These are phyloP conservation scores for Pleurotus eryngii DNA, from an alignment of 768 basidiomycete genomes.

Conservation along the genomic window DNA sequence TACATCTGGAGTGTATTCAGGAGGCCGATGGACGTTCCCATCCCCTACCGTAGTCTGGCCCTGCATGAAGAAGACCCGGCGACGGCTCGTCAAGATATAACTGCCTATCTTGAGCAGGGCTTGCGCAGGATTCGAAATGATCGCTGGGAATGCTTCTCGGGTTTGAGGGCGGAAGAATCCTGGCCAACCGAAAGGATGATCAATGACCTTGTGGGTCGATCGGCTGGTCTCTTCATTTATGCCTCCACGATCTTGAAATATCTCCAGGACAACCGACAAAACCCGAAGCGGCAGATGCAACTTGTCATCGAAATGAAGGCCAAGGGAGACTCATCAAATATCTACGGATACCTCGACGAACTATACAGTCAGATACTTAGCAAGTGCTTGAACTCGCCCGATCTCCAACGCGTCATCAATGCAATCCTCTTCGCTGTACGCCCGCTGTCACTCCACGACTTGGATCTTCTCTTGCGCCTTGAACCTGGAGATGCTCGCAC, in stretches of 20 bases:
- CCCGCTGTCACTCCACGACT: conserved; percentile 5
- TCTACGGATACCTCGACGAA: conserved; percentile 4
- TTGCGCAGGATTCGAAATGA: conserved; percentile 13
- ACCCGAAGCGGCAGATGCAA: conserved; percentile 11
- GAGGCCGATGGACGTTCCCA: neutral
- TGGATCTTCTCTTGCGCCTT: conserved; percentile 5
- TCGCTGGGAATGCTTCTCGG: neutral
- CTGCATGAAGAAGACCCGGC: neutral
- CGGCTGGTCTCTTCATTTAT: conserved; percentile 23
- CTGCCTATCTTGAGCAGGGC: conserved; percentile 11
- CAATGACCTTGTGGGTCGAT: conserved; percentile 14
- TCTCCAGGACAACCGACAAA: conserved; percentile 13
- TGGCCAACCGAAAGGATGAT: conserved; percentile 21
- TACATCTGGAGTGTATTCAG: conserved; percentile 14
- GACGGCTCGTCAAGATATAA: conserved; percentile 14
- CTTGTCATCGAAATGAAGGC: conserved; percentile 9
- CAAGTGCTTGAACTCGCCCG: neutral
- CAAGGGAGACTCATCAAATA: neutral
- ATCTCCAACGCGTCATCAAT: conserved; percentile 4
- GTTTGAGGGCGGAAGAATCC: neutral
- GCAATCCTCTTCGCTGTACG: conserved; percentile 3
- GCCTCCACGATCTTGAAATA: conserved; percentile 24
- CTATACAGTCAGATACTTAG: conserved; percentile 8
- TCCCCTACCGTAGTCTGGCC: neutral
- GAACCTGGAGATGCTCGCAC: neutral